phyloP scores from a whole-genome alignment of 2,329 filamentous ascomycete species.

The Colletotrichum tamarilloi region DNA sequence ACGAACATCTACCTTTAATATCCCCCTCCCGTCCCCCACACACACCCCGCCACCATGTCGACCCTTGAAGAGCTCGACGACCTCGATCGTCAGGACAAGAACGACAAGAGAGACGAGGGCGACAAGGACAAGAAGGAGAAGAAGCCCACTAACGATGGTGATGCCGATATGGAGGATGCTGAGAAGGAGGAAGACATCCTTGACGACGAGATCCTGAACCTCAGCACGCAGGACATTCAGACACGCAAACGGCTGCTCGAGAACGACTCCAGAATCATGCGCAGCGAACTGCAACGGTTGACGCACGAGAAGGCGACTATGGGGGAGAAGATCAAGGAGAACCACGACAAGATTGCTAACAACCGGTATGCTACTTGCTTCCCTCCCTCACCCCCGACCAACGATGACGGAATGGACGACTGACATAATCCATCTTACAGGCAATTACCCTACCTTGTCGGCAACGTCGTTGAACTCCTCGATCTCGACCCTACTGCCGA shows the following conservation, averaged over 20 bases:
- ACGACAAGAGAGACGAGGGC: slow-evolving; percentile 66
- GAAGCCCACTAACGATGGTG: slow-evolving; percentile 66
- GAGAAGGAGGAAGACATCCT: slow-evolving; percentile 81
- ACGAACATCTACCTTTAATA: slow-evolving; percentile 3
- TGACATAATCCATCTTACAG: slow-evolving; percentile 57
- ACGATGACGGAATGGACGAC: slow-evolving; percentile 26
- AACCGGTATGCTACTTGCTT: slow-evolving; percentile 75
- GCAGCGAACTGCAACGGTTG: slow-evolving; percentile 93
- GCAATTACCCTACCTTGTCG: slow-evolving; percentile 97
- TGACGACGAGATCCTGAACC: slow-evolving; percentile 91
- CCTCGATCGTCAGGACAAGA: slow-evolving; percentile 82
- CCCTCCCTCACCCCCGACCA: background rate
- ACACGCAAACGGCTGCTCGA: slow-evolving; percentile 92
- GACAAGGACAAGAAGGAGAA: slow-evolving; percentile 48
- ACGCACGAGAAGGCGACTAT: slow-evolving; percentile 96
- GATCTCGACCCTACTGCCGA: slow-evolving; percentile 97
- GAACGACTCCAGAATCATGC: slow-evolving; percentile 99
- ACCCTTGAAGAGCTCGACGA: slow-evolving; percentile 93
- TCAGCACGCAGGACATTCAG: slow-evolving; percentile 94
- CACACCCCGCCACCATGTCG: slow-evolving; percentile 70
- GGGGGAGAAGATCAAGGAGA: slow-evolving; percentile 99
- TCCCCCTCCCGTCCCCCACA: background rate
- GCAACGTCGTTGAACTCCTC: slow-evolving; percentile 96
- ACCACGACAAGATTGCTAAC: slow-evolving; percentile 98
- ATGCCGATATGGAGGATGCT: slow-evolving; percentile 92